A percentile compares a stretch with the other conserved stretches of the same genome.
phyloP scores from a whole-genome alignment of 495 filamentous ascomycete genomes.

The Aspergillus baeticus region DNA sequence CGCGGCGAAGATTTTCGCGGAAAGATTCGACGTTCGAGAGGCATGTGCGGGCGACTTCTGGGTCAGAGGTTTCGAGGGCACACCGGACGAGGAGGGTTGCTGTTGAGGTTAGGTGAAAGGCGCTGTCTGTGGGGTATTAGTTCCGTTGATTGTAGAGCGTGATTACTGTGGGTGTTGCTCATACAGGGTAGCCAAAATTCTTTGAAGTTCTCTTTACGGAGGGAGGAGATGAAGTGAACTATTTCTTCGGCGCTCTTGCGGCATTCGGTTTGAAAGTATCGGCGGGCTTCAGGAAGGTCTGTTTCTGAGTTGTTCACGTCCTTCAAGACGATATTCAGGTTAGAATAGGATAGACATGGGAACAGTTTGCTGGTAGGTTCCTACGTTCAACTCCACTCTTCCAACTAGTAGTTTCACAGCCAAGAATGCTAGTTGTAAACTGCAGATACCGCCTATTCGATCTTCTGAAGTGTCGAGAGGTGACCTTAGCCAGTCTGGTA shows the following conservation, averaged over 20 bases:
- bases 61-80: slow-evolving; percentile 45
- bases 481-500: slow-evolving; percentile 41
- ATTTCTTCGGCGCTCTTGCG: slow-evolving; percentile 52
- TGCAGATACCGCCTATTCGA: slow-evolving; percentile 43
- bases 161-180: too few relatives aligned
- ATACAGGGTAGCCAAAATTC: slow-evolving; percentile 52
- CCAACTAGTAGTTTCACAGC: slow-evolving; percentile 52
- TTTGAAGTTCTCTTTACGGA: slow-evolving; percentile 42
- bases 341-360: not conserved
- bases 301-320: slow-evolving; percentile 46
- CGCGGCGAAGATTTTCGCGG: slow-evolving; percentile 44
- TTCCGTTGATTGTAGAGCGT: not conserved
- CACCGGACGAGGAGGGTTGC: slow-evolving; percentile 49
- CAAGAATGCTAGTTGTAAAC: slow-evolving; percentile 50
- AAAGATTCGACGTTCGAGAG: slow-evolving; percentile 44
- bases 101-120: slow-evolving; percentile 49
- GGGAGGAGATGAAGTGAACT: slow-evolving; percentile 48
- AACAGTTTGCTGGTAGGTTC: not conserved
- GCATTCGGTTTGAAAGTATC: slow-evolving; percentile 50
- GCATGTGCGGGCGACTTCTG: slow-evolving; percentile 39
- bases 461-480: slow-evolving; percentile 30
- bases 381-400: slow-evolving; percentile 49
- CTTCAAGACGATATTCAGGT: slow-evolving; percentile 18
- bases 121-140: slow-evolving; percentile 40
- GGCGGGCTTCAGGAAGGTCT: slow-evolving; percentile 43